Percentiles rank a stretch among this genome's conserved stretches.
phyloP scores from a whole-genome alignment of 805 yeast species.

The Hanseniaspora lindneri region DNA sequence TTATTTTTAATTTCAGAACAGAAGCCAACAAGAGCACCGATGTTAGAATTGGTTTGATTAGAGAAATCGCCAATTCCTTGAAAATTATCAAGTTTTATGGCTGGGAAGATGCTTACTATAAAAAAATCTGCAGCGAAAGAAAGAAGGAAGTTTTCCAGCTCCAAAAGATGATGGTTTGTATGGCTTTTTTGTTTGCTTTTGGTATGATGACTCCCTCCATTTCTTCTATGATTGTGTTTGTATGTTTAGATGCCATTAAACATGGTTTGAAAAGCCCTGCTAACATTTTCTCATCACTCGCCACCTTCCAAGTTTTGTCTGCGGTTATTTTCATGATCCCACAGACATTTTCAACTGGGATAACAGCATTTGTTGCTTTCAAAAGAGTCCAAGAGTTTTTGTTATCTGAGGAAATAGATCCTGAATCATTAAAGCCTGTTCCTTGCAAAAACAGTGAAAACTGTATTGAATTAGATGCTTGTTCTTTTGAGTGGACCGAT shows the following conservation, averaged over 20 bases:
- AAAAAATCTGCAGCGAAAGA: constrained; percentile 41
- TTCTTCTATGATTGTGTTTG: constrained; percentile 45
- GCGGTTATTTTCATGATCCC: constrained; percentile 50
- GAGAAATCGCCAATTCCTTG: constrained; percentile 48
- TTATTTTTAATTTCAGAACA: constrained; percentile 37
- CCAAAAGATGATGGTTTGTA: constrained; percentile 44
- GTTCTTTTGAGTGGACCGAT: constrained; percentile 47
- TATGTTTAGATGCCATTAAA: constrained; percentile 32
- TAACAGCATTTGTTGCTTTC: constrained; percentile 43
- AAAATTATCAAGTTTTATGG: constrained; percentile 67
- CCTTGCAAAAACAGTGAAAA: constrained; percentile 20
- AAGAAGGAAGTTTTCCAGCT: constrained; percentile 43
- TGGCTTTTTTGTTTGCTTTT: constrained; percentile 42
- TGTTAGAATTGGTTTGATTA: constrained; percentile 42
- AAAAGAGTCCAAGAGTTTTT: constrained; percentile 37
- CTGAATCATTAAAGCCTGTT: constrained; percentile 15
- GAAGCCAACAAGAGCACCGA: constrained; percentile 48
- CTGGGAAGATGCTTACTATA: constrained; percentile 67
- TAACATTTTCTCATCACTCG: constrained; percentile 47
- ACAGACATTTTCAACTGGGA: constrained; percentile 42
- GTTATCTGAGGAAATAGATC: constrained; percentile 28
- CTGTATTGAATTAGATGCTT: constrained; percentile 39
- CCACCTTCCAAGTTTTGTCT: constrained; percentile 45
- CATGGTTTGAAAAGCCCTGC: constrained; percentile 38
- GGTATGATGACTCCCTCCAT: constrained; percentile 41